phyloP scores from a whole-genome alignment of 1,139 yeast genomes.

The Magnusiomyces clavatus region DNA sequence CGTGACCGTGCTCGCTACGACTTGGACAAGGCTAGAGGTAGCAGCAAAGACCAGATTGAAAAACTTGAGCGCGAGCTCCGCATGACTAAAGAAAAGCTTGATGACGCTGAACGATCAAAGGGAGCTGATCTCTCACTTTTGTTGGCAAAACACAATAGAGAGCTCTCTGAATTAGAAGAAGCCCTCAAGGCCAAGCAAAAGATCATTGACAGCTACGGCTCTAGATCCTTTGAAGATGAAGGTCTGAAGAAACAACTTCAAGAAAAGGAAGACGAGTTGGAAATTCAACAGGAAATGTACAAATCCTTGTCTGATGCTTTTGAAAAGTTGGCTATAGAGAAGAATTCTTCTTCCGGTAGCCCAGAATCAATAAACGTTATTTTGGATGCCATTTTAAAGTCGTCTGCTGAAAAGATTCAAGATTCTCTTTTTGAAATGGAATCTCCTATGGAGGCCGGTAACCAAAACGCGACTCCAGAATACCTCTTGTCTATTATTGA shows the following conservation, averaged over 20 bases:
- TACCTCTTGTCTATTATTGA: slow-evolving; percentile 65
- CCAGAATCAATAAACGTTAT: slow-evolving; percentile 52
- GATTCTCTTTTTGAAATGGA: slow-evolving; percentile 65
- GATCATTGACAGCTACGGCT: slow-evolving; percentile 26
- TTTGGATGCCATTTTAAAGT: slow-evolving; percentile 63
- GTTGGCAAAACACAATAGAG: slow-evolving; percentile 53
- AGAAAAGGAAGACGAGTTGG: slow-evolving; percentile 73
- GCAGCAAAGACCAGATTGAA: slow-evolving; percentile 61
- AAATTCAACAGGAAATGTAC: slow-evolving; percentile 63
- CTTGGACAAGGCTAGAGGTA: slow-evolving; percentile 61
- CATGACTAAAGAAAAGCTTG: slow-evolving; percentile 51
- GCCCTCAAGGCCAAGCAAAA: slow-evolving; percentile 33
- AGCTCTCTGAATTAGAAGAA: slow-evolving; percentile 33
- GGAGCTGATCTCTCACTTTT: slow-evolving; percentile 57
- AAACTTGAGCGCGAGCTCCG: slow-evolving; percentile 59
- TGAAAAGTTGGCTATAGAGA: slow-evolving; percentile 40
- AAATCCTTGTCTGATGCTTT: slow-evolving; percentile 59
- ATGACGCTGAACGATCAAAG: slow-evolving; percentile 58
- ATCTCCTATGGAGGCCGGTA: slow-evolving; percentile 80
- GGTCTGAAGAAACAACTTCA: slow-evolving; percentile 43
- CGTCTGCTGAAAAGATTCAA: slow-evolving; percentile 67
- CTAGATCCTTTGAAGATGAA: slow-evolving; percentile 24
- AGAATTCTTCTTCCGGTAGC: slow-evolving; percentile 44
- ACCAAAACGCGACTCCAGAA: slow-evolving; percentile 68
- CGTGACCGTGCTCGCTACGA: slow-evolving; percentile 86